These are phyloP conservation scores for Didymella pinodella DNA, from an alignment of 2,329 filamentous ascomycete species.

Conservation along the genomic window DNA sequence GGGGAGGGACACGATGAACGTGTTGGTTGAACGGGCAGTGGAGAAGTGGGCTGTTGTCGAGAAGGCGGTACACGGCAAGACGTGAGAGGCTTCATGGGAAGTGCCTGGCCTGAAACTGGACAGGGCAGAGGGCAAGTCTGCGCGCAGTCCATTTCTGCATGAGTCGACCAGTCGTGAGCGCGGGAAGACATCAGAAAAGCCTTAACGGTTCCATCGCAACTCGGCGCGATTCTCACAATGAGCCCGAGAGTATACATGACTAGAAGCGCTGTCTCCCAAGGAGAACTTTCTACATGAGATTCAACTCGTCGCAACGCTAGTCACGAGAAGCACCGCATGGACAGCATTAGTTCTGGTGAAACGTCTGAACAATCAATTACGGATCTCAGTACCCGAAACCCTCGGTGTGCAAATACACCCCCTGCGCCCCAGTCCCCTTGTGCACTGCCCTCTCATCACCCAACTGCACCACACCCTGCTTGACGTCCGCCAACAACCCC, in stretches of 20 bases:
- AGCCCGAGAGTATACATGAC: background rate
- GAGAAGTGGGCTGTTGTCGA: slow-evolving; percentile 70
- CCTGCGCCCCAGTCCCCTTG: slow-evolving; percentile 72
- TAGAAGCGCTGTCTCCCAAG: background rate
- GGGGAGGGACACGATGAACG: slow-evolving; percentile 68
- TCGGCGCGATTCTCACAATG: background rate
- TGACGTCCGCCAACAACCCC: slow-evolving; percentile 63
- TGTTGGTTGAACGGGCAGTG: slow-evolving; percentile 66
- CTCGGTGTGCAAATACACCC: slow-evolving; percentile 68
- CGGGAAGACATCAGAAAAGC: background rate
- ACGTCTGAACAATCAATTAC: background rate
- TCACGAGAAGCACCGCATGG: background rate
- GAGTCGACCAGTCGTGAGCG: background rate
- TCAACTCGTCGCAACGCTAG: background rate
- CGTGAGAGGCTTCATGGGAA: background rate
- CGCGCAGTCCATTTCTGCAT: background rate
- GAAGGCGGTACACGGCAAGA: slow-evolving; percentile 23
- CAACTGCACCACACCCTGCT: slow-evolving; percentile 62
- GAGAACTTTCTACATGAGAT: background rate
- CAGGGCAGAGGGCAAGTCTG: background rate
- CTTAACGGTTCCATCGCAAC: background rate
- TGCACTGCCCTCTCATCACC: slow-evolving; percentile 72
- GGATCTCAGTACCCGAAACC: slow-evolving; percentile 59
- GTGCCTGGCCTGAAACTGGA: accelerated
- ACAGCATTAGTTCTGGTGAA: background rate